Base-by-base conservation (phyloP, 208 protist genomes). In the Crithidia mellificae region DNA sequence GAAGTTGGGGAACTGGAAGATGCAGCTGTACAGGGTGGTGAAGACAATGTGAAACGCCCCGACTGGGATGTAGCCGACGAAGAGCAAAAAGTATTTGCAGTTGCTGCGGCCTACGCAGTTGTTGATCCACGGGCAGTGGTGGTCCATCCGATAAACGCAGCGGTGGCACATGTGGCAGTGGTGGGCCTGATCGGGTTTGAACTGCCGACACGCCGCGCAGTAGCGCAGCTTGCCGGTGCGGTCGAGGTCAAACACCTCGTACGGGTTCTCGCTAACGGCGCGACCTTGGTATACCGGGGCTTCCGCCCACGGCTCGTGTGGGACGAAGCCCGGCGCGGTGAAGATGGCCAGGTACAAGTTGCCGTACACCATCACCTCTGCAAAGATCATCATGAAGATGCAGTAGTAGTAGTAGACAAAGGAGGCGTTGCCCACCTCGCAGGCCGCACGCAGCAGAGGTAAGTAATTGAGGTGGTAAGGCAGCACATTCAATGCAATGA, bases 41-140 rank as follows among this genome's bases (percentile, higher is more conserved):
- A 52, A 4, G 34, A 78, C 70, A 53, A 92, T 88, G 65, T 90
- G 84, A 24, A 88, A 86, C 0, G 75, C 83, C 1, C 87, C 84
- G 11, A 90, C 58, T n/a, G 87, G 87, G 58, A 88, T 87, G 68
- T 90, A 91, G 32, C 67, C 39, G 12, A 92, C 57, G 43, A 92
- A 93, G n/a, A 95, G 75, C 27, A 92, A 19, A 47, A 95, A 95
- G 52, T 66, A 84, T 59, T 91, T 91, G 50, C 68, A 72, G 77
- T 93, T 95, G 6, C 73, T 46, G 25, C 74, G 68, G 6, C 84
- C 85, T 14, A 94, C 84, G 47, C 88, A 94, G 78, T 92, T 96
- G 73, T 92, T 92, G 46, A 96, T 88, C 87, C 88, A 96, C 27
- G 87, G 87, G 63, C 91, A 96, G 74, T 94, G 88, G 72, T 96